phyloP scores from a whole-genome alignment of 495 filamentous ascomycete species.

The Trichocladium uniseriatum region DNA sequence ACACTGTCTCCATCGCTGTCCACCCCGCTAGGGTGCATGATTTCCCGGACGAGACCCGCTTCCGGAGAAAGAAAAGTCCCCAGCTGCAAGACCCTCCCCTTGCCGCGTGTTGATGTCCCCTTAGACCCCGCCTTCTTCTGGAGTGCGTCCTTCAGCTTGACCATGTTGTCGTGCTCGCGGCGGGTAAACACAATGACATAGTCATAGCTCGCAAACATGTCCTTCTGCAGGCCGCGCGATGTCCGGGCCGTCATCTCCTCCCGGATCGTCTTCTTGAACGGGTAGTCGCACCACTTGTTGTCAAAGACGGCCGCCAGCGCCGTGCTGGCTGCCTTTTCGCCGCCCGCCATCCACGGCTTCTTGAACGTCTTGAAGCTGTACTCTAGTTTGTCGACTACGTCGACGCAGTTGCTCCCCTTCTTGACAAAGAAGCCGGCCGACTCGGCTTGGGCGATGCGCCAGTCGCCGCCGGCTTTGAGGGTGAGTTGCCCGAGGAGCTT shows the following conservation, averaged over 20 bases:
- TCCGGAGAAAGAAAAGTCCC: conserved; percentile 10
- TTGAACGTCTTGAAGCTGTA: conserved; percentile 14
- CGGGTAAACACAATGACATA: conserved; percentile 20
- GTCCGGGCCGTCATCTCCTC: background rate
- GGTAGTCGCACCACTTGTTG: conserved; percentile 15
- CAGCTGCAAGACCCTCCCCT: conserved; percentile 19
- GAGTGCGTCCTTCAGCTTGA: conserved; percentile 16
- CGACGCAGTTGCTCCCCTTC: conserved; percentile 2
- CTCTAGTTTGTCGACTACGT: conserved; percentile 12
- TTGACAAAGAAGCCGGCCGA: conserved; percentile 24
- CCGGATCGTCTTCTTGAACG: conserved; percentile 13
- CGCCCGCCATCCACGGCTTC: conserved; percentile 7
- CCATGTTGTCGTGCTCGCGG: conserved; percentile 20
- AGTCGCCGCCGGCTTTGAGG: background rate
- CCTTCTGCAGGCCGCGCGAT: conserved; percentile 8
- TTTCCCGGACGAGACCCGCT: background rate
- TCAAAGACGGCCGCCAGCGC: conserved; percentile 16
- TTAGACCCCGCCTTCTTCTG: background rate
- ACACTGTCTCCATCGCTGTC: background rate
- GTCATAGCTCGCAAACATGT: conserved; percentile 14
- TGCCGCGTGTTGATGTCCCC: background rate
- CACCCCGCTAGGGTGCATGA: background rate
- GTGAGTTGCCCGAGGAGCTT: conserved; percentile 14
- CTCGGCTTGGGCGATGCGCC: conserved; percentile 10
- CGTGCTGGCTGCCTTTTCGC: background rate